Evolutionary conservation across 148 eudicot species (phyloP), one percentile per base, ranked within the genome.

Genomic region (Pouteria glomerata): DNA sequence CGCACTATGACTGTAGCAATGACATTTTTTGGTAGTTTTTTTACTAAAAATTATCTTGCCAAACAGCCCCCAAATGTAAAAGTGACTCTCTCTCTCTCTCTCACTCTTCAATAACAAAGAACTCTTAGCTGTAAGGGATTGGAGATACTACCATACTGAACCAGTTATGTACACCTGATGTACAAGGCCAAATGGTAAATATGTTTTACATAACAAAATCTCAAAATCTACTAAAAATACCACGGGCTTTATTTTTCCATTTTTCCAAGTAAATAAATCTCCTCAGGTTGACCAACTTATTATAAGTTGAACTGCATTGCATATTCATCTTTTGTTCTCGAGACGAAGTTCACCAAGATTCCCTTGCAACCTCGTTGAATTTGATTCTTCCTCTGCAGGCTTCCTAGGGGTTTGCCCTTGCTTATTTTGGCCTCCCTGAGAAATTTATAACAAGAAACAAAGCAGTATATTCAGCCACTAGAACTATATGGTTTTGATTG

Each of bases 381-480:
- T 62, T 3, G 84, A 31, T 56, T 72, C 82, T 33, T 85, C 91
- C 65, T 88, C 91, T 6, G 72, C 66, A 12, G 75, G 33, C 81
- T 85, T 92, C 76, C 75, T 86, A 39, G 71, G 58, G 1, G 83
- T 69, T 27, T 64, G 86, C 27, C 82, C 93, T 53, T 77, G 85
- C 83, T 76, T 92, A 73, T 31, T 80, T 70, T 81, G 88, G 69
- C 80, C 87, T 78, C 90, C 91, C 86, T 87, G 80, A 41, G 66
- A 76, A 74, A 78, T 63, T 57, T 60, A 56, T 67, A 57, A 37
- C 21, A 61, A 26, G 13, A 16, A 57, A 30, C n/a, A 56, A 29
- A 63, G 53, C 50, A 57, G n/a, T n/a, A 10, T 50, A 3, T 18
- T 39, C 21, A 47, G 19, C 14, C 19, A 68, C 27, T 42, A 44